phyloP scores from a whole-genome alignment of 768 basidiomycete species.

The Amanita thiersii region DNA sequence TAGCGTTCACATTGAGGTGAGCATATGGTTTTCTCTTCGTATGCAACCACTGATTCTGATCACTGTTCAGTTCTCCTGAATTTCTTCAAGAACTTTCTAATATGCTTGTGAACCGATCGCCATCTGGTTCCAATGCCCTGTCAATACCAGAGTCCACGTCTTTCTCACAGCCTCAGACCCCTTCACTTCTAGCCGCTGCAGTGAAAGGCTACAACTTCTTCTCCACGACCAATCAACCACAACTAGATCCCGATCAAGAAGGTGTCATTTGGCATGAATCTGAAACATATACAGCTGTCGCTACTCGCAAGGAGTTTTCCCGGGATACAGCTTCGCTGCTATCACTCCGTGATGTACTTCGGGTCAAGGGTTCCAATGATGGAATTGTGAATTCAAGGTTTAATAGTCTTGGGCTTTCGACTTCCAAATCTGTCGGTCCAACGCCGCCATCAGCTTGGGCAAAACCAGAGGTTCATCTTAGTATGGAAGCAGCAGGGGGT shows the following conservation, averaged over 20 bases:
- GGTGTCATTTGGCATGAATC: slow-evolving; percentile 51
- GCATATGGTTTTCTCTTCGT: slow-evolving; percentile 10
- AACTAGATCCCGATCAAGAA: slow-evolving; percentile 55
- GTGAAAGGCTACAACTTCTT: slow-evolving; percentile 44
- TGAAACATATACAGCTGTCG: slow-evolving; percentile 51
- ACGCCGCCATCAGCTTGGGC: slow-evolving; percentile 39
- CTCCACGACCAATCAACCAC: slow-evolving; percentile 24
- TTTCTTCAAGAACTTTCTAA: slow-evolving; percentile 43
- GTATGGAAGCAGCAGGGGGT: slow-evolving; percentile 41
- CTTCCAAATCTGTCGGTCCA: not conserved
- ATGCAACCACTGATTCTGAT: slow-evolving; percentile 7
- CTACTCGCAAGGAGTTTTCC: slow-evolving; percentile 56
- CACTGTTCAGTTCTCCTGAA: slow-evolving; percentile 48
- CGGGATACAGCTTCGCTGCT: slow-evolving; percentile 50
- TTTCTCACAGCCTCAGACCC: slow-evolving; percentile 15
- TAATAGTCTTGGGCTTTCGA: not conserved
- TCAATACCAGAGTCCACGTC: slow-evolving; percentile 9
- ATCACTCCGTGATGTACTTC: slow-evolving; percentile 53
- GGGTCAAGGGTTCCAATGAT: slow-evolving; percentile 40
- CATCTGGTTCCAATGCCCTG: slow-evolving; percentile 5
- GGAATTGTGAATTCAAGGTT: slow-evolving; percentile 5
- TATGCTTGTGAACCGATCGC: slow-evolving; percentile 23
- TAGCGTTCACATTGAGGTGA: slow-evolving; percentile 68
- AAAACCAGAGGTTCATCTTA: slow-evolving; percentile 52
- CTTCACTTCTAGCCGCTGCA: slow-evolving; percentile 21